Evolutionary conservation across 2,329 filamentous ascomycete species (phyloP).

Genomic region (Pestalotiopsis sp.): DNA sequence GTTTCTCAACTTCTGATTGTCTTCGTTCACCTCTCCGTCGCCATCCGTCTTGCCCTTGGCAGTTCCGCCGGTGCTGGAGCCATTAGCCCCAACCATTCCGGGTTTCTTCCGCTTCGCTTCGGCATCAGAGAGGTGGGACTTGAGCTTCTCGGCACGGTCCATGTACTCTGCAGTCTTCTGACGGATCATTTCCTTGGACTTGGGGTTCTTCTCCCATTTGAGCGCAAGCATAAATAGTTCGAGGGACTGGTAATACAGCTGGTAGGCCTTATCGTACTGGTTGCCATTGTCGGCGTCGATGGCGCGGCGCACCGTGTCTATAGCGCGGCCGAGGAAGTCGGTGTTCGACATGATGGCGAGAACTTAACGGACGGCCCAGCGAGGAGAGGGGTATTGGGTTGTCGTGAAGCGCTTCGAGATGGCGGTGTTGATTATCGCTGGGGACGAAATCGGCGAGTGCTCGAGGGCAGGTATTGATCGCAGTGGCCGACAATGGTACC

Average conservation of each 20-base stretch:
- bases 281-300: constrained; percentile 95
- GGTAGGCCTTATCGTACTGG: constrained; percentile 96
- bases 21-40: constrained; percentile 75
- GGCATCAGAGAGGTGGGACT: constrained; percentile 79
- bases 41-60: constrained; percentile 60
- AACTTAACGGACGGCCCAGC: not conserved
- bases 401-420: not conserved
- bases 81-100: constrained; percentile 73
- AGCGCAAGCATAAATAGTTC: constrained; percentile 98
- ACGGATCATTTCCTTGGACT: constrained; percentile 96
- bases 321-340: constrained; percentile 95
- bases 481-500: not conserved
- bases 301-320: constrained; percentile 95
- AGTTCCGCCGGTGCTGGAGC: constrained; percentile 64
- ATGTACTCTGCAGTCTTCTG: constrained; percentile 96
- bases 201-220: constrained; percentile 99
- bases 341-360: constrained; percentile 79
- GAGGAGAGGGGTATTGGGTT: constrained; percentile 7
- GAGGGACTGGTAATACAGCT: constrained; percentile 92
- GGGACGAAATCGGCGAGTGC: not conserved
- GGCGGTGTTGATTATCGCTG: not conserved
- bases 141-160: constrained; percentile 97
- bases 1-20: constrained; percentile 92
- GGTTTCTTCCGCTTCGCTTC: constrained; percentile 74
- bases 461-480: not conserved